Evolutionary conservation across 2,329 filamentous ascomycete genomes (phyloP).

Genomic region (Venturia asperata): DNA sequence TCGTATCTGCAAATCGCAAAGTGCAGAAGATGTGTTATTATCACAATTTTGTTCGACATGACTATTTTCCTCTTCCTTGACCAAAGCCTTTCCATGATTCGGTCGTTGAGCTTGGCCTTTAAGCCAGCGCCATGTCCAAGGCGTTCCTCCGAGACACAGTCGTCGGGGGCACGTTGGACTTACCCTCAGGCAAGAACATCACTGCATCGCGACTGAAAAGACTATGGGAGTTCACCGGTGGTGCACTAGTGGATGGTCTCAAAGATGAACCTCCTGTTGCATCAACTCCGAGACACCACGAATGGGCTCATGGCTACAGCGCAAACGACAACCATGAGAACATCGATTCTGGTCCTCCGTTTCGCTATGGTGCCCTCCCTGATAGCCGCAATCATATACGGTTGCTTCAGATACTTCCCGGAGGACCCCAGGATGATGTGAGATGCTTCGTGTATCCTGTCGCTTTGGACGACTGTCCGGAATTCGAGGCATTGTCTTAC

Average conservation of each 20-base stretch:
- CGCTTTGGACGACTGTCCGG: not conserved
- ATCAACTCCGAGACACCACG: not conserved
- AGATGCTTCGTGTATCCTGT: constrained; percentile 7
- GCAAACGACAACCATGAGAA: not conserved
- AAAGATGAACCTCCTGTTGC: not conserved
- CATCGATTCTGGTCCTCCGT: not conserved
- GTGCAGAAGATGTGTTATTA: no score
- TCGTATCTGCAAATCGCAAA: no score
- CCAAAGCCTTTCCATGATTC: no score
- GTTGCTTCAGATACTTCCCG: constrained; percentile 9
- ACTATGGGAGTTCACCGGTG: constrained; percentile 1
- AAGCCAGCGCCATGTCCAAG: not conserved
- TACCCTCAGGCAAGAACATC: not conserved
- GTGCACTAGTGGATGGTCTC: not conserved
- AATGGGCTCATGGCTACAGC: not conserved
- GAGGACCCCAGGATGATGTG: not conserved
- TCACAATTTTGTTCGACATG: no score
- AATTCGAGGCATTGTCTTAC: constrained; percentile 20
- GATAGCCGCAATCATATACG: not conserved
- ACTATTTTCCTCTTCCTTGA: no score
- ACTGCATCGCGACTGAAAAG: not conserved
- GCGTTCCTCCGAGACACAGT: not conserved
- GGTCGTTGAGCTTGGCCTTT: not conserved
- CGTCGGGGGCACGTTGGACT: not conserved
- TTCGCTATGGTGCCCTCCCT: not conserved